Base-by-base conservation (phyloP, 805 yeast genomes). In the Ogataea salicorniae region DNA sequence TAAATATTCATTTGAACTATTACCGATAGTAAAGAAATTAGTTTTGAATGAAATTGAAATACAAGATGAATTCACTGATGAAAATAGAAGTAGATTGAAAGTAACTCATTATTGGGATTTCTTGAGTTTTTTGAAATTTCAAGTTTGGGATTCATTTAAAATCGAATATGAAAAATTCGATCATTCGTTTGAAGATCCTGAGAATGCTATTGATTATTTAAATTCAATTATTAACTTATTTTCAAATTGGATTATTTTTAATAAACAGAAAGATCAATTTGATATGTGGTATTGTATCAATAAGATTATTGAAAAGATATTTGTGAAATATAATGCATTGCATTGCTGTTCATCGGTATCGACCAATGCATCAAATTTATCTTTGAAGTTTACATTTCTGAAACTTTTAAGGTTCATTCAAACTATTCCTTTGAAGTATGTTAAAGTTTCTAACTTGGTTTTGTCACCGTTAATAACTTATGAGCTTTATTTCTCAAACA, bases 401-500 rank as follows among this genome's bases (percentile, higher is more conserved):
- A 41, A 34, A 16, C 45, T 61, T 6, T 26, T 63, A 33, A 41
- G 48, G 13, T 38, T 49, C 6, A 40, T 57, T 16, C 46, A 54
- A 31, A 43, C 40, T 13, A 37, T 68, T 0, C 66, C 72, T 2
- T 49, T 52, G 34, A 33, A 43, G 2, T 34, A 51, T 1, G 46
- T 69, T 4, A 46, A 46, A 6, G 48, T 64, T 0, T 40, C 56
- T 3, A 57, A 54, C 33, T 46, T 76, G 14, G 62, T 75, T 1
- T 53, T 73, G 0, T 75, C 77, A 0, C 74, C 77, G 0, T 42
- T 69, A 1, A 46, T 77, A 2, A 51, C 68, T 0, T 73, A 73
- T 46, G 51, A 62, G 4, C 53, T 75, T 2, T 54, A 76, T 6
- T 67, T 78, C 37, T 61, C 72, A 4, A 59, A 67, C 16, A 73